Conservation (phyloP, 129 eudicot genomes). For the Flaveria linearis region DNA sequence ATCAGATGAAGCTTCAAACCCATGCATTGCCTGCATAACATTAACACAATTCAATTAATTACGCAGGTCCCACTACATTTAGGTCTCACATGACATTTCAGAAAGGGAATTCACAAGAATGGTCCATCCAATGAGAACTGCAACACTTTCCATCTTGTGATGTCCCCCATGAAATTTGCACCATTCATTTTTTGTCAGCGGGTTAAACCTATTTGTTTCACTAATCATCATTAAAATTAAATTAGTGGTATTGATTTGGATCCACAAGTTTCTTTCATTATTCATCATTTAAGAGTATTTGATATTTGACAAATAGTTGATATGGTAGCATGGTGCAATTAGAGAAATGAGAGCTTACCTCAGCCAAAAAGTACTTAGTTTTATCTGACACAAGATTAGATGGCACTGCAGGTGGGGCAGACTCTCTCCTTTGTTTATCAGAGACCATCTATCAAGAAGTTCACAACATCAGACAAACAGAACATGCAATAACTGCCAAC, state of each 20-base stretch:
- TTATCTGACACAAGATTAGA: constrained; percentile 61
- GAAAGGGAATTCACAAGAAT: constrained; percentile 17
- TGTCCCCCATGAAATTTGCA: not conserved
- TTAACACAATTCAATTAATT: not conserved
- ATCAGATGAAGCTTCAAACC: constrained; percentile 76
- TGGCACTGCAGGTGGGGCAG: constrained; percentile 86
- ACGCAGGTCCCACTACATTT: constrained; percentile 10
- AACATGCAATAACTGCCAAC: not conserved
- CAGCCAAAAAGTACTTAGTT: constrained; percentile 88
- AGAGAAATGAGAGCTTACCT: constrained; percentile 46
- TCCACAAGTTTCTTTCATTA: constrained; percentile 1
- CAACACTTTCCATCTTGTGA: not conserved
- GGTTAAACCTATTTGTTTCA: constrained; percentile 6
- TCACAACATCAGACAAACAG: constrained; percentile 13
- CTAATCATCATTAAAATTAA: not conserved
- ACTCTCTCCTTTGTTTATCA: constrained; percentile 96
- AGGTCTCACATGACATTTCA: constrained; percentile 4
- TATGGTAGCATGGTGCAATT: constrained; percentile 3
- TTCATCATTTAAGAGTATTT: constrained; percentile 1
- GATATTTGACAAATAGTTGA: constrained; percentile 6
- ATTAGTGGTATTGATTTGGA: not conserved
- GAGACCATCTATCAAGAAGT: constrained; percentile 74
- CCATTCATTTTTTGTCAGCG: not conserved
- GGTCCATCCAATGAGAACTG: not conserved
- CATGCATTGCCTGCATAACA: constrained; percentile 69